Base-by-base conservation (phyloP, 2,329 filamentous ascomycete species). In the Zarea fungicola region DNA sequence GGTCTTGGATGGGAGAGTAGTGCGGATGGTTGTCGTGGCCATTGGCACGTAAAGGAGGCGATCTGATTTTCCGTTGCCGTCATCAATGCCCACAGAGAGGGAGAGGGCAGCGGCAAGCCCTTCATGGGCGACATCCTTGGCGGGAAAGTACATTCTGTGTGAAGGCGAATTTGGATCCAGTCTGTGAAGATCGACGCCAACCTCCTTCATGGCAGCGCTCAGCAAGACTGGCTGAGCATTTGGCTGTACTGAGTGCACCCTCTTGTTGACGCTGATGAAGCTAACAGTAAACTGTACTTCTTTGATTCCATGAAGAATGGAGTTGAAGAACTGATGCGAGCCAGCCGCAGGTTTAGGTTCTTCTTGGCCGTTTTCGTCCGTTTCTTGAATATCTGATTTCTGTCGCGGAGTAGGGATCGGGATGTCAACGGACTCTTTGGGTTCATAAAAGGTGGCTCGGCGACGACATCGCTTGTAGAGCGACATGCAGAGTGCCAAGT, bases 81-180 rank as follows among this genome's bases (percentile, higher is more conserved):
- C 90, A 60, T 96, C 91, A 29, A 99, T 76, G 32, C 90, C 93
- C 50, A 97, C 77, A 0, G 92, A 92, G 49, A 99, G 87, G 1
- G 93, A 96, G 34, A 99, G 82, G 4, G 91, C 93, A 16, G 92
- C 93, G 19, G 93, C 79, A 29, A 99, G 76, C 10, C 91, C 93
- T 72, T 99, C 92, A 65, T 99, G 93, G 11, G 93, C 93, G 60
- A 96, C 84, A 62, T 96, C 93, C 53, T 89, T 85, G 19, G 86
- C 83, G 3, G 91, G 88, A 62, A 99, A 99, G 67, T 99, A 97
- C 93, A 97, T 99, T 54, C 93, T 84, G 73, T 99, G 93, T 0
- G 92, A 90, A 1, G 93, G 90, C 14, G 91, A 96, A 59, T 89
- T 92, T 35, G 89, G 85, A 63, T 99, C 92, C 48, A 99, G 78